Evolutionary conservation across 768 basidiomycete genomes (phyloP).

Genomic region (Suillus weaverae): DNA sequence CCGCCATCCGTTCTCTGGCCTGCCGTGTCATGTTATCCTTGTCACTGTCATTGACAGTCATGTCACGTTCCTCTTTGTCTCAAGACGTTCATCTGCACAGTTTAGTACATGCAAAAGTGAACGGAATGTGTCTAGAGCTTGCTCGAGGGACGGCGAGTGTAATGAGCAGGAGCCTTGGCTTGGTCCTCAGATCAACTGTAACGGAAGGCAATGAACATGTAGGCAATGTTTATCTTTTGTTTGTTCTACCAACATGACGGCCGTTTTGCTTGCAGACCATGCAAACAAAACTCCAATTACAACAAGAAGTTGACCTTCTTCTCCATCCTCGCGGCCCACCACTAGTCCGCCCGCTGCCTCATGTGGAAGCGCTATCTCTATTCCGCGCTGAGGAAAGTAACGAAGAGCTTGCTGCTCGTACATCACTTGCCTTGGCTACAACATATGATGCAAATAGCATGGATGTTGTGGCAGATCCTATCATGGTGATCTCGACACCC

Average conservation of each 20-base stretch:
- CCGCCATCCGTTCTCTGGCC: conserved; percentile 57
- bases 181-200: conserved; percentile 48
- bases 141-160: conserved; percentile 54
- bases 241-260: not conserved
- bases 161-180: conserved; percentile 60
- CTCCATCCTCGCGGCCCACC: conserved; percentile 83
- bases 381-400: conserved; percentile 62
- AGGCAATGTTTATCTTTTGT: conserved; percentile 14
- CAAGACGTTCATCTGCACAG: conserved; percentile 49
- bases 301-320: conserved; percentile 55
- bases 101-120: conserved; percentile 46
- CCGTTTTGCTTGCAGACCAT: conserved; percentile 17
- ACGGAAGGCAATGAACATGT: conserved; percentile 31
- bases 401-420: conserved; percentile 56
- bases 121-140: conserved; percentile 47
- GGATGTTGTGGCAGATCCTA: conserved; percentile 1
- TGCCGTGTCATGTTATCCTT: conserved; percentile 59
- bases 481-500: not conserved
- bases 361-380: conserved; percentile 59
- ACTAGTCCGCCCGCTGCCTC: conserved; percentile 64
- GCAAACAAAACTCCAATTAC: conserved; percentile 18
- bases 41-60: conserved; percentile 54
- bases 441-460: conserved; percentile 8
- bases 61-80: conserved; percentile 56
- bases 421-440: conserved; percentile 38